Base-by-base conservation (phyloP, 2,329 filamentous ascomycete genomes). In the Xylariaceae sp. region DNA sequence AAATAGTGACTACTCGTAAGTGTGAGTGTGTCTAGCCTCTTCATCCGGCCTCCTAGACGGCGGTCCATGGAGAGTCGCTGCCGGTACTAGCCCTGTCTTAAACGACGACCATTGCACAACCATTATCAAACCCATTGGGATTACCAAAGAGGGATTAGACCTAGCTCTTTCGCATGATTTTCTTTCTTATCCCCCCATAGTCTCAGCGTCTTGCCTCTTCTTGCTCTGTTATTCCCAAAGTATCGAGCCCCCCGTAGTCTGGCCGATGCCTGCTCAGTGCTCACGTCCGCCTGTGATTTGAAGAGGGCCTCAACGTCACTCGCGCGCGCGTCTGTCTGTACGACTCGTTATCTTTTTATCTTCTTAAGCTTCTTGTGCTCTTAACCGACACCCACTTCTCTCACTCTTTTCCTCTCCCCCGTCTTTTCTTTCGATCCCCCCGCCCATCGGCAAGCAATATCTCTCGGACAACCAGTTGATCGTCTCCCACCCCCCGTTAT, bases 61-160 rank as follows among this genome's bases (percentile, higher is more conserved):
- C 58, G 58, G 54, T 65, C 64, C 60, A 66, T 65, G 62, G 59
- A 67, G 67, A 66, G 67, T 61, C 57, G 58, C 65, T 66, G 67
- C 47, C 7, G 11, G 47, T 10, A 42, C 37, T 66, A 69, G 67
- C 66, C 59, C 65, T 71, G 69, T 71, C 70, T 72, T 64, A 71
- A 67, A 62, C 63, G 60, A 58, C 61, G 62, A 66, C 67, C 65
- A 66, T 70, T 70, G 67, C 69, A 65, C 69, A 62, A 71, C 68
- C 62, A 58, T 55, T 57, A 64, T 65, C 61, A 53, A 61, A 62
- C 53, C 66, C 66, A 63, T 55, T 61, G 51, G 59, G 62, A 62
- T 59, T 67, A 45, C 61, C 65, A 62, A 68, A 68, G 68, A 64
- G 56, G 66, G 67, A 62, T 68, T 69, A 68, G 66, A 65, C 51